Percentiles rank a stretch among this genome's conserved stretches.
phyloP scores from a whole-genome alignment of 306 rosid species.

The Dryas alaskensis region DNA sequence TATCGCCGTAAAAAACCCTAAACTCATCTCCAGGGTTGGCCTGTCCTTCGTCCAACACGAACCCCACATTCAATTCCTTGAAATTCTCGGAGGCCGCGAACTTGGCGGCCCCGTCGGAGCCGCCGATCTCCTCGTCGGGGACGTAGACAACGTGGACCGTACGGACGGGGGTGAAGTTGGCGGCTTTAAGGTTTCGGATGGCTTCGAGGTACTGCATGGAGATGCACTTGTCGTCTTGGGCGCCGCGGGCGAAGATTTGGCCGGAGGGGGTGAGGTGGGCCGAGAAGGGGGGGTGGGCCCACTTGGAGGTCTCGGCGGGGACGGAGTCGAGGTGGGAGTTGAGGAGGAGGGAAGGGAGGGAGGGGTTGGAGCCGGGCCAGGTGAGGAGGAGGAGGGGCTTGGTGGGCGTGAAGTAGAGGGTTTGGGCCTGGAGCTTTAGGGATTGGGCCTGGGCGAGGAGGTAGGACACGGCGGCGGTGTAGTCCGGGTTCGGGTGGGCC shows the following conservation, averaged over 20 bases:
- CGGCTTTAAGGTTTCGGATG: constrained; percentile 46
- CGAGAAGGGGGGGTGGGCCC: constrained; percentile 86
- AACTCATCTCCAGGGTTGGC: constrained; percentile 65
- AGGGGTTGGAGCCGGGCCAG: constrained; percentile 70
- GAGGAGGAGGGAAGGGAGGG: constrained; percentile 75
- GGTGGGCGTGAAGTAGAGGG: constrained; percentile 46
- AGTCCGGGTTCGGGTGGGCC: constrained; percentile 78
- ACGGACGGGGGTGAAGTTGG: constrained; percentile 46
- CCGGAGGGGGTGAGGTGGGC: constrained; percentile 58
- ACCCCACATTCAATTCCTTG: constrained; percentile 54
- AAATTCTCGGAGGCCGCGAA: constrained; percentile 58
- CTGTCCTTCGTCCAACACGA: constrained; percentile 83
- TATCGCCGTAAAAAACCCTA: constrained; percentile 73
- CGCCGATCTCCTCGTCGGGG: constrained; percentile 92
- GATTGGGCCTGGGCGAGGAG: constrained; percentile 53
- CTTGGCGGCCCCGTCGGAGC: constrained; percentile 48
- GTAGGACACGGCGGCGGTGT: constrained; percentile 66
- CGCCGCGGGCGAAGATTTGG: constrained; percentile 72
- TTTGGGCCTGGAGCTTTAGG: constrained; percentile 40
- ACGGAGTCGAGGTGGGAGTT: constrained; percentile 95
- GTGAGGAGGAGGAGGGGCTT: constrained; percentile 78
- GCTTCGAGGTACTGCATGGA: constrained; percentile 86
- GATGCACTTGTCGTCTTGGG: constrained; percentile 91
- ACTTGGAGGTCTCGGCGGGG: constrained; percentile 81
- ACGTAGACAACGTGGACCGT: constrained; percentile 69